Evolutionary conservation across 2,329 filamentous ascomycete genomes (phyloP), one percentile per base, ranked within the genome.

Genomic region (Simplicillium sp.): DNA sequence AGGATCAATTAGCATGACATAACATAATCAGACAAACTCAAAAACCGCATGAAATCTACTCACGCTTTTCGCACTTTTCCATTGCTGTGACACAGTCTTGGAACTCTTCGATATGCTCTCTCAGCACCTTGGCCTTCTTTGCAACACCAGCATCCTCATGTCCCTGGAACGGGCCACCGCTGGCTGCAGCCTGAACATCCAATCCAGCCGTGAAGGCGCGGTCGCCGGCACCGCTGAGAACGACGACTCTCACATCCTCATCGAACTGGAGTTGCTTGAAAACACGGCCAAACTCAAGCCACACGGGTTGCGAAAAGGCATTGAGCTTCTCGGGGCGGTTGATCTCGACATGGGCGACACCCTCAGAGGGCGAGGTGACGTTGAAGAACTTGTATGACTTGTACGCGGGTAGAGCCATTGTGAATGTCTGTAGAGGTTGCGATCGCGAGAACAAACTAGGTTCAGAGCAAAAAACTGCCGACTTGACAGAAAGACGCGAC

Each of bases 291-390:
- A 95, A 71, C 66, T 94, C 87, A 40, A 82, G 67, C 87, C 89
- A 96, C 80, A 96, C 90, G 40, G 77, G 67, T 58, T 87, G 80
- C 49, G 79, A 74, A 61, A 95, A 96, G 48, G 89, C 80, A 61
- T 97, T 97, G 59, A 96, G 68, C 67, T 94, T 95, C 49, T 77
- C 63, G 1, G 89, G 79, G 1, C 89, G 77, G 67, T 94, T 89
- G 65, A 94, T 94, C 64, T 96, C 83, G 44, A 97, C 84, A 59
- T 94, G 87, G n/a, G 82, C 85, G 37, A 96, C 82, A 66, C 80
- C 80, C 54, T 82, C 73, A 31, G 66, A 55, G 0, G 88, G 86
- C 34, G 79, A 80, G n/a, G 75, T 78, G 50, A 94, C 70, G 49
- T 80, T 77, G 73, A 87, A 88, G 68, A 84, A 70, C 50, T 81